A percentile compares a stretch with the other conserved stretches of the same genome.
Evolutionary conservation across 2,329 filamentous ascomycete species (phyloP).

Genomic region (Aspergillus sp.): DNA sequence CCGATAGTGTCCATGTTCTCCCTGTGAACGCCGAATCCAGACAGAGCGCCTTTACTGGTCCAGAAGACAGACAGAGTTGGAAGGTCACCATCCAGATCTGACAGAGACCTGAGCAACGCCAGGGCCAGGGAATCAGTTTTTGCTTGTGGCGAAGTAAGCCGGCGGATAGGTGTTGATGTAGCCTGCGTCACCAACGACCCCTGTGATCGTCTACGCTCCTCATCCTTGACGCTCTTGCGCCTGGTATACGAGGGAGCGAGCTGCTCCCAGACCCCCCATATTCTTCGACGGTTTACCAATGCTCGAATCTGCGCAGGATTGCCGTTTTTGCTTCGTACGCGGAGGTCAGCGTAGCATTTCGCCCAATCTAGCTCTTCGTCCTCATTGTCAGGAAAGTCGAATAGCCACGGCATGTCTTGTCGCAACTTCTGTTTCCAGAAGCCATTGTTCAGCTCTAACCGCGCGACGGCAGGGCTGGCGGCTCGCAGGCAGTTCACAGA

Average conservation of each 20-base stretch:
- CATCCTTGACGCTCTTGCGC: neutral
- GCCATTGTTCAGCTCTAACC: neutral
- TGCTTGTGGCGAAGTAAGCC: neutral
- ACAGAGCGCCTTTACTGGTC: neutral
- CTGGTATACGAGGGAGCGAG: neutral
- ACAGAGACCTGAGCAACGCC: neutral
- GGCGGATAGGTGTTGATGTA: neutral
- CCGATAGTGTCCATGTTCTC: neutral
- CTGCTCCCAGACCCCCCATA: neutral
- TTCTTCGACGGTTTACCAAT: neutral
- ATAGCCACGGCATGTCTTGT: neutral
- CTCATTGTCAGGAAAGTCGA: neutral
- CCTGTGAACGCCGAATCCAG: neutral
- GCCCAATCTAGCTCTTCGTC: neutral
- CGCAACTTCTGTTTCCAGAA: neutral
- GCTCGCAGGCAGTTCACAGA: neutral
- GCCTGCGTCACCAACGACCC: neutral
- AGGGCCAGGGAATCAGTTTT: neutral
- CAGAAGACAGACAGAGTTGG: neutral
- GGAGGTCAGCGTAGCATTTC: neutral
- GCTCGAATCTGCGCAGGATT: neutral
- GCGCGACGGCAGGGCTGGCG: neutral
- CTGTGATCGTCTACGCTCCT: neutral
- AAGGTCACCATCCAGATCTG: neutral
- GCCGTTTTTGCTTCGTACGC: neutral